Percentiles rank a stretch among this genome's conserved stretches.
Conservation (phyloP, 2,329 filamentous ascomycete genomes). For the Venturia nashicola region DNA sequence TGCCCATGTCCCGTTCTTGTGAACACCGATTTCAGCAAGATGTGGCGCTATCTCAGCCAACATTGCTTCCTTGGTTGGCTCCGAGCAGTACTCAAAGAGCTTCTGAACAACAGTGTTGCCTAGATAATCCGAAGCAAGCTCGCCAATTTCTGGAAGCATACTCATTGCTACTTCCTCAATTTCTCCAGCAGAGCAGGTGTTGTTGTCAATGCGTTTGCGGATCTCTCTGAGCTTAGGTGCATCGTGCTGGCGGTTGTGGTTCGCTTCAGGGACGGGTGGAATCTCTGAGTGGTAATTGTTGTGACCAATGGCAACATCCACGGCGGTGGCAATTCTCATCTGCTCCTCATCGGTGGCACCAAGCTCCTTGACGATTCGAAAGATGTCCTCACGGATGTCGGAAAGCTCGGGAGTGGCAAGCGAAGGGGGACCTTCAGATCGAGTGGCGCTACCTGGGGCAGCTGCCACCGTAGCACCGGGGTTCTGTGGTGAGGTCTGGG, state of each 20-base stretch:
- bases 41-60: slow-evolving; percentile 77
- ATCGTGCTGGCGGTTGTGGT: slow-evolving; percentile 79
- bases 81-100: slow-evolving; percentile 91
- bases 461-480: slow-evolving; percentile 25
- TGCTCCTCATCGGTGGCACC: slow-evolving; percentile 73
- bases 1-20: slow-evolving; percentile 99
- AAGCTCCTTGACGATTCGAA: slow-evolving; percentile 77
- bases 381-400: slow-evolving; percentile 72
- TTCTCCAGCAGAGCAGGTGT: slow-evolving; percentile 70
- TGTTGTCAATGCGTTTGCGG: slow-evolving; percentile 94
- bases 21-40: slow-evolving; percentile 88
- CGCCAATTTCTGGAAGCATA: slow-evolving; percentile 94
- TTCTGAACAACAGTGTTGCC: slow-evolving; percentile 99
- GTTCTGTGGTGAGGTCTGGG: slow-evolving; percentile 21
- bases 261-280: slow-evolving; percentile 76
- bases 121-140: slow-evolving; percentile 88
- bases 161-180: slow-evolving; percentile 85
- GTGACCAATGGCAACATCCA: slow-evolving; percentile 68
- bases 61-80: slow-evolving; percentile 85
- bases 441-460: slow-evolving; percentile 32
- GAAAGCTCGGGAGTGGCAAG: slow-evolving; percentile 59
- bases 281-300: slow-evolving; percentile 69
- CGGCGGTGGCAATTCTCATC: slow-evolving; percentile 55
- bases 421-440: slow-evolving; percentile 23
- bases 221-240: slow-evolving; percentile 92